Percentiles rank a stretch among this genome's conserved stretches.
These are phyloP conservation scores for Xylaria curta DNA, from an alignment of 495 filamentous ascomycete species.

Conservation along the genomic window DNA sequence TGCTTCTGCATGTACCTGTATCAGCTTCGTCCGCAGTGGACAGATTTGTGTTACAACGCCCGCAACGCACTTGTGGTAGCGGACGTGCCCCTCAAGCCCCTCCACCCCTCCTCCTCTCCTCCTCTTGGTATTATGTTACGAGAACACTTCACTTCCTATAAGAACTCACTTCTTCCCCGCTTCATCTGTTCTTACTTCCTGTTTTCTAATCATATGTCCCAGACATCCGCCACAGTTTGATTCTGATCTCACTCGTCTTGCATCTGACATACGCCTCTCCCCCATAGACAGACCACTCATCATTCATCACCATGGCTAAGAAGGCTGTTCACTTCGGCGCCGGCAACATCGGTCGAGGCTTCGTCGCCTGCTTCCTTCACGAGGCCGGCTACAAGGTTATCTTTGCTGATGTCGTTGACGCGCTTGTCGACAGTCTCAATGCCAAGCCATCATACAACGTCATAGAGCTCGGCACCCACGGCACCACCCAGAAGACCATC, in stretches of 20 bases:
- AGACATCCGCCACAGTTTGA: not conserved
- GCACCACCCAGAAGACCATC: conserved; percentile 80
- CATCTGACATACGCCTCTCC: not conserved
- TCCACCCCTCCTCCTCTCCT: conserved; percentile 4
- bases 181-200: not conserved
- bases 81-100: conserved; percentile 1
- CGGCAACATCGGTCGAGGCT: conserved; percentile 80
- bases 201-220: conserved; percentile 9
- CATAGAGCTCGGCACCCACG: conserved; percentile 88
- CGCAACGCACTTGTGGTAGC: not conserved
- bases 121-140: conserved; percentile 3
- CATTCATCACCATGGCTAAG: conserved; percentile 64
- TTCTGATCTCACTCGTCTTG: not conserved
- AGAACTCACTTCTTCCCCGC: conserved; percentile 26
- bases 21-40: not conserved
- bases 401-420: conserved; percentile 91
- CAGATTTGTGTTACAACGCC: not conserved
- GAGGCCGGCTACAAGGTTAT: conserved; percentile 88
- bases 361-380: conserved; percentile 74
- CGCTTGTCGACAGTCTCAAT: conserved; percentile 77
- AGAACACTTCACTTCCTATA: conserved; percentile 20
- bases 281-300: conserved; percentile 32
- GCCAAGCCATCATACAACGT: conserved; percentile 79
- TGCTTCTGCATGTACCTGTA: not conserved
- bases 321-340: conserved; percentile 94